phyloP scores from a whole-genome alignment of 257 asterid species.

The Solanum virginianum region DNA sequence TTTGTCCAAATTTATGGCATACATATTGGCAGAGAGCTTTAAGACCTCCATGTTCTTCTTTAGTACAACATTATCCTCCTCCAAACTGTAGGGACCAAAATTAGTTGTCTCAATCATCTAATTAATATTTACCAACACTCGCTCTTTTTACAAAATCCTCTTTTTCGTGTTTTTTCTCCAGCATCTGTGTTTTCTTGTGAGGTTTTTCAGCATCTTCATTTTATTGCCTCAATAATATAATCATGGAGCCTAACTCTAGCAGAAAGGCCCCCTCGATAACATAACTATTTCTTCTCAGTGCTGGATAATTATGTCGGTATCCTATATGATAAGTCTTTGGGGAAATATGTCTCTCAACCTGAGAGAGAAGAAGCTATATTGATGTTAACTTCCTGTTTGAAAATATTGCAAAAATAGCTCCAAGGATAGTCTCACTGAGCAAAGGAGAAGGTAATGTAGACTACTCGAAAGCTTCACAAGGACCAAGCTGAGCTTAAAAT shows the following conservation, averaged over 20 bases:
- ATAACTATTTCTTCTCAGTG: conserved; percentile 8
- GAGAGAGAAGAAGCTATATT: conserved; percentile 41
- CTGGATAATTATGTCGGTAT: conserved; percentile 31
- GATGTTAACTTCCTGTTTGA: conserved; percentile 23
- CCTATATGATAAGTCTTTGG: conserved; percentile 39
- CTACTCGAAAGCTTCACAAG: conserved; percentile 45
- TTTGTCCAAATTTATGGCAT: too few species aligned
- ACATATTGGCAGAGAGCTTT: too few species aligned
- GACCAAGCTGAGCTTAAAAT: conserved; percentile 50
- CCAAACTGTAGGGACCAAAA: too few species aligned
- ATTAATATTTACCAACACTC: too few species aligned
- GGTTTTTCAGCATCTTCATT: too few species aligned
- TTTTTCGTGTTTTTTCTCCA: too few species aligned
- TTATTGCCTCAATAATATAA: too few species aligned
- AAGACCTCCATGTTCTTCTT: too few species aligned
- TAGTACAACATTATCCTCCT: too few species aligned
- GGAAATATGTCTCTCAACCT: conserved; percentile 30
- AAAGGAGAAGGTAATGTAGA: conserved; percentile 61
- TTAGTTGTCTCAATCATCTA: too few species aligned
- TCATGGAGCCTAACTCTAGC: conserved; percentile 4
- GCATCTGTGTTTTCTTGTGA: too few species aligned
- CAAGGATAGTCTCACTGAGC: conserved; percentile 59
- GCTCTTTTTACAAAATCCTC: too few species aligned
- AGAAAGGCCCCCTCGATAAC: conserved; percentile 7
- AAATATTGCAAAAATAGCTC: conserved; percentile 35